Base-by-base conservation (phyloP, 306 rosid genomes). In the Arachis stenosperma region DNA sequence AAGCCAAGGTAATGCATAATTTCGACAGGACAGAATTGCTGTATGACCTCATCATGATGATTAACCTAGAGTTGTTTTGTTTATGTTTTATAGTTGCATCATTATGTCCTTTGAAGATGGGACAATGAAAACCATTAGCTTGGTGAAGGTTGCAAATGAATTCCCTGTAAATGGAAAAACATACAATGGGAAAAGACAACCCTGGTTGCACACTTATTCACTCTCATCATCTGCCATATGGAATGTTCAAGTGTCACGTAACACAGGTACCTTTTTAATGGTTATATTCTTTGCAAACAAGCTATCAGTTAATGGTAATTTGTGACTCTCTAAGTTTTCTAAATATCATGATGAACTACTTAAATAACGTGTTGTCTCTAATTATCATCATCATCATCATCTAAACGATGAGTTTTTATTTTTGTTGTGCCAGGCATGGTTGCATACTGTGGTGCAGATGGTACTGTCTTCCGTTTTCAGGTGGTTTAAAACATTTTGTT, bases 101-200 rank as follows among this genome's bases (percentile, higher is more conserved):
- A 68, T 94, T 75, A 78, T 94, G 85, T 81, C 96, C 71, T 91
- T 85, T 74, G 97, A 94, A 81, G 99, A 94, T 74, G 99, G 97
- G 77, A 81, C 97, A 67, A 81, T 94, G 85, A 89, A 84, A 81
- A 85, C 82, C 70, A 69, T 91, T 81, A 87, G 97, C 90, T 74
- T 94, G 88, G 52, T 47, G 15, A 87, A 86, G 87, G 89, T 90
- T 78, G 96, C 96, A 50, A 82, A 67, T 79, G 97, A 94, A 69
- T 73, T 83, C 58, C 96, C 95, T 11, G 87, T 83, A 71, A 89
- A 82, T 33, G 99, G 99, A 70, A 84, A 81, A 76, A 81, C 78
- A 78, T 84, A 82, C 74, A 76, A 48, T 56, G 92, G 91, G 48
- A 82, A 84, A 77, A 91, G 80, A 70, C 92, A 84, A 72, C 92